Evolutionary conservation across 352 stramenopile species (phyloP), one percentile per base, ranked within the genome.

Genomic region (Albugo laibachii): DNA sequence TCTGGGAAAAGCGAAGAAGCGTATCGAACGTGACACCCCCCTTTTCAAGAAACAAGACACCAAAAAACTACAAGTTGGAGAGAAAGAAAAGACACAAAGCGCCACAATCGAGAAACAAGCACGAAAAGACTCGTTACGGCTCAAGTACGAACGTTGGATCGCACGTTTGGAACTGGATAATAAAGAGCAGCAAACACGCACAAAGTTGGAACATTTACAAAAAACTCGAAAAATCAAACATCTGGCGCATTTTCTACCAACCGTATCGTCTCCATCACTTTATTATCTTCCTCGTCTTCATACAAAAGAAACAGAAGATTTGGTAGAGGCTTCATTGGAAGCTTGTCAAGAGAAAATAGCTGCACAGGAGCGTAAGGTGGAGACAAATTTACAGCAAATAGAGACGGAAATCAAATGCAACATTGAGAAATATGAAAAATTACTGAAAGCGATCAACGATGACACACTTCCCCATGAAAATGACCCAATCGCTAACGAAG

Each of bases 241-340:
- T 13, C 51, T 76, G 39, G 61, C 72, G 11, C 66, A 63, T n/a
- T 86, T 82, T 52, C 27, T 88, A 39, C 56, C 74, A 39, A 88
- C 72, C 5, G 68, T 81, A 15, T 48, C 76, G 24, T 78, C 69
- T 11, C 74, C 74, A 0, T 68, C 72, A 11, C 67, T 88, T 27
- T 80, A 72, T 45, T 88, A 85, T 46, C 58, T 83, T 14, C 76
- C 76, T 15, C 57, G 62, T 34, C 78, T 68, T 31, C 71, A 82
- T 54, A 88, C 72, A 14, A 81, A 85, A 40, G 75, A 88, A 45
- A 84, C 68, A 1, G 63, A 82, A 15, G 75, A 82, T 40, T 51
- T 88, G 1, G 56, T 88, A 13, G 68, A 65, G 31, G 72, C 72
- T 6, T 82, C 69, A 0, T 62, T 70, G 45, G 75, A 88, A 48